Percentiles rank a stretch among this genome's conserved stretches.
phyloP scores from a whole-genome alignment of 768 basidiomycete species.

The Mycena pura region DNA sequence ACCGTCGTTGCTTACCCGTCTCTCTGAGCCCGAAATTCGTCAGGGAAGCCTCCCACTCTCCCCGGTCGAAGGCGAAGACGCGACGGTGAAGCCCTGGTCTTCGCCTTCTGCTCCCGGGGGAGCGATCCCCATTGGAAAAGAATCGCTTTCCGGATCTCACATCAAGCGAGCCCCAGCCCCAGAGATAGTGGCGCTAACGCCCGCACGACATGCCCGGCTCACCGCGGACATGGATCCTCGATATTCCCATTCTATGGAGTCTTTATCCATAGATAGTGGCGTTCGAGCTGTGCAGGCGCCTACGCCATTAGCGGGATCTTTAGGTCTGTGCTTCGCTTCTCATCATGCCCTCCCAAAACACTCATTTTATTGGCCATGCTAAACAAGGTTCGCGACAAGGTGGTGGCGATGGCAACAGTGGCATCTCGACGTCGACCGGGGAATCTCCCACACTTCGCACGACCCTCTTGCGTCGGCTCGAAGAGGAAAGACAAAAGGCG shows the following conservation, averaged over 20 bases:
- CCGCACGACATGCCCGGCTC: constrained; percentile 27
- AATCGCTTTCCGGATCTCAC: not conserved
- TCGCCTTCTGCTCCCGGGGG: too few relatives aligned
- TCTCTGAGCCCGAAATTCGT: constrained; percentile 30
- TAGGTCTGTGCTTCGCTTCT: constrained; percentile 4
- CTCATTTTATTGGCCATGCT: not conserved
- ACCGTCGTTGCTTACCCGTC: constrained; percentile 34
- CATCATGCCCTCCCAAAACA: not conserved
- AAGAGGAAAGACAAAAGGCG: constrained; percentile 48
- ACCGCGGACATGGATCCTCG: not conserved
- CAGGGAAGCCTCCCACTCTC: not conserved
- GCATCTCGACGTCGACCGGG: constrained; percentile 18
- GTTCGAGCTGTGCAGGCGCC: not conserved
- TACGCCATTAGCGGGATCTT: not conserved
- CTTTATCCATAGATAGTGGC: not conserved
- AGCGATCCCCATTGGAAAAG: not conserved
- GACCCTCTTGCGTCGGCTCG: constrained; percentile 49
- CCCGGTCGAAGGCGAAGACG: not conserved
- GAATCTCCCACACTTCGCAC: constrained; percentile 35
- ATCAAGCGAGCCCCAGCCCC: constrained; percentile 12
- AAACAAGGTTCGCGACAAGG: constrained; percentile 22
- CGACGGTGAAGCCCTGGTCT: too few relatives aligned
- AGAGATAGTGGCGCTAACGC: constrained; percentile 40
- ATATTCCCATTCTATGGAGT: not conserved
- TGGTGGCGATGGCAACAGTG: constrained; percentile 16